Base-by-base conservation (phyloP, 108 stramenopile genomes). In the Cyclotella distinguenda region DNA sequence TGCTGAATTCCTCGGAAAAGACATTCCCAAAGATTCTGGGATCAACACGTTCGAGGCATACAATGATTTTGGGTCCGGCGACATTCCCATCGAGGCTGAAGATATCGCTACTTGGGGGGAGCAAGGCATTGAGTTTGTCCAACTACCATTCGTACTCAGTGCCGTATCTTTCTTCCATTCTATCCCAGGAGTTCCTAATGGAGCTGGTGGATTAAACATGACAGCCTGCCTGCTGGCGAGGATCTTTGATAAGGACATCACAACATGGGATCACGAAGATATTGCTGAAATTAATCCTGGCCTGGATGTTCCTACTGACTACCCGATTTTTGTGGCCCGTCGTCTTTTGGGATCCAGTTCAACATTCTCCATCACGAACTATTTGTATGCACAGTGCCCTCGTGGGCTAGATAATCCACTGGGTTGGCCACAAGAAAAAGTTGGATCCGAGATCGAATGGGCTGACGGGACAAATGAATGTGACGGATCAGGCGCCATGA, bases 101-200 rank as follows among this genome's bases (percentile, higher is more conserved):
- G 47, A 70, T 43, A 83, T 71, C 45, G 50, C 65, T 12, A 54
- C 58, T 1, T 78, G 85, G 64, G 49, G 69, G 1, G 43, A 22
- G 12, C 53, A 34, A 13, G 79, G 62, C 22, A 36, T 59, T 30
- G 72, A 67, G 28, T 69, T 91, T 36, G 73, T 91, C 7, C 94
- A 95, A 43, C 46, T 95, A 25, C 94, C 94, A 7, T 82, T 91
- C 36, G 69, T 82, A 23, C 54, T 95, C 27, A 83, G 85, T 35
- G 83, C 90, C 26, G 82, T 95, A 23, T 55, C 64, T 18, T 81
- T 95, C 68, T 95, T 89, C 61, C 86, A 91, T 66, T 86, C 81
- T 15, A 82, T 88, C 44, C 87, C 86, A 10, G 73, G 70, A 3
- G 67, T 79, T 3, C 72, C 76, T 30, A 68, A 60, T 38, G 84